Evolutionary conservation across 768 basidiomycete genomes (phyloP).

Genomic region (Tulasnella sp.): DNA sequence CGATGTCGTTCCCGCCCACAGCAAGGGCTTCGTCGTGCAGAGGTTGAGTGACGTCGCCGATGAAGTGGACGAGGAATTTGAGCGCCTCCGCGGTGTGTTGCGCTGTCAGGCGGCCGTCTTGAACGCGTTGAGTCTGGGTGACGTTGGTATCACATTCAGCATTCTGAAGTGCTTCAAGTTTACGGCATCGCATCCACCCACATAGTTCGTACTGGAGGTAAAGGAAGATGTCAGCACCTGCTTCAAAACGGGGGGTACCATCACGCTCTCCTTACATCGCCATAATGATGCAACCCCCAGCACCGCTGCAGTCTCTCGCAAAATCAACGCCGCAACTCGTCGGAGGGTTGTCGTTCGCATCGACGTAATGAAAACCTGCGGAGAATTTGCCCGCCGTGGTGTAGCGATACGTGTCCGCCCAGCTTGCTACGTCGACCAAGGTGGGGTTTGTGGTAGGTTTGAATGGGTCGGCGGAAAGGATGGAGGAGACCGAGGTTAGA

Average conservation of each 20-base stretch:
- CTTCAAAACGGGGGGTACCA: not conserved
- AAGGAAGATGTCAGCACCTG: not conserved
- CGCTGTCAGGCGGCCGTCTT: constrained; percentile 5
- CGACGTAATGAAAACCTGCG: constrained; percentile 18
- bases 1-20: constrained; percentile 26
- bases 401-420: constrained; percentile 19
- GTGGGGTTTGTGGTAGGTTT: not conserved
- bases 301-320: constrained; percentile 9
- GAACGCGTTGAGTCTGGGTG: constrained; percentile 20
- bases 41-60: constrained; percentile 28
- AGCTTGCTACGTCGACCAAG: constrained; percentile 12
- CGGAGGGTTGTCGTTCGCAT: constrained; percentile 19
- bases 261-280: constrained; percentile 23
- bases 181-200: not conserved
- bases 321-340: constrained; percentile 11
- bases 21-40: constrained; percentile 26
- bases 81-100: constrained; percentile 18
- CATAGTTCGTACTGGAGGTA: constrained; percentile 18
- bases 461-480: not conserved
- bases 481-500: not conserved
- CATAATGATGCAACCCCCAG: constrained; percentile 11
- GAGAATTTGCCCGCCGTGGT: constrained; percentile 12
- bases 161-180: too few relatives aligned
- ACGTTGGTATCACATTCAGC: not conserved
- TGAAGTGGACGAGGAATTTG: constrained; percentile 27